Evolutionary conservation across 2,329 filamentous ascomycete genomes (phyloP), one percentile per base, ranked within the genome.

Genomic region (Cladosporium velox): DNA sequence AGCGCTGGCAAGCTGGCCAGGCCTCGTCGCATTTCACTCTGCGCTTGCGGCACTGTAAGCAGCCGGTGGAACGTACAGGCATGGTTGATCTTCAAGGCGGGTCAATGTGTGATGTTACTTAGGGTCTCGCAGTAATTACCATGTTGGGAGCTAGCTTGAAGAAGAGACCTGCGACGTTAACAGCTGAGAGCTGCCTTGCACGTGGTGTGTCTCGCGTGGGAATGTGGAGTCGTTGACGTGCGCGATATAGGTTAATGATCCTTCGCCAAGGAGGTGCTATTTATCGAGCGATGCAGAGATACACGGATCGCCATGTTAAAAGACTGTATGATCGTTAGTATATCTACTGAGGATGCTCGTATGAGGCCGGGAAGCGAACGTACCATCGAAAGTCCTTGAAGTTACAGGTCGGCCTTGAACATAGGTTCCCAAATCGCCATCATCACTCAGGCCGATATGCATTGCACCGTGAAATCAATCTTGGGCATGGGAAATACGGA

Each of bases 41-140:
- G 12, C 68, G 57, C 52, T 66, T 65, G n/a, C 68, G 68, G 47
- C 68, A 69, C 14, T 64, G 67, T 21, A 64, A 62, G 59, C 68
- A 69, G 35, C 68, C 68, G 41, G 73, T 67, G 24, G 74, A 76
- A 55, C 72, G 72, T 47, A 68, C 66, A 8, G 74, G 74, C 74
- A 76, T 76, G n/a, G 11, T 60, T 18, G 30, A 6, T 41, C 15
- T 41, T 41, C 35, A 14, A 35, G 14, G 54, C 49, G 38, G 18
- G 57, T 59, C 3, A 14, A 11, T 44, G 57, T 21, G 7, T 35
- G 18, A 26, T 21, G 7, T 35, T 18, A 26, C 18, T n/a, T 44
- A n/a, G 41, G 10, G 34, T 7, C 32, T 58, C 55, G 55, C 55
- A 35, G 24, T 38, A 18, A 58, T 38, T 58, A 21, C 52, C 52